These are phyloP conservation scores for Oemleria cerasiformis DNA, from an alignment of 306 rosid species.

Conservation along the genomic window DNA sequence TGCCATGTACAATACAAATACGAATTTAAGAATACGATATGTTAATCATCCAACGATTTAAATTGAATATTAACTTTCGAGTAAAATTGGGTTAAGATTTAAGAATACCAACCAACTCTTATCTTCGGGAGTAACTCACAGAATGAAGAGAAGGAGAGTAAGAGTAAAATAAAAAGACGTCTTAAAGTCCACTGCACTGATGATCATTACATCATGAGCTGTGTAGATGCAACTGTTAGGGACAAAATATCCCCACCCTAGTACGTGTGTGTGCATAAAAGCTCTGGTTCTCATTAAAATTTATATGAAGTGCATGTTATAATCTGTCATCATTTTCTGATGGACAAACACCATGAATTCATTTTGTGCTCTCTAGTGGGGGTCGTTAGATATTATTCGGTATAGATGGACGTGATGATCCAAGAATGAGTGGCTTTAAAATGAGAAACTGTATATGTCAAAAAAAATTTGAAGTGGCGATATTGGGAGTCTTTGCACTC, in stretches of 20 bases:
- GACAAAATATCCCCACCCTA: neutral
- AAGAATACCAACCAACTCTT: no score
- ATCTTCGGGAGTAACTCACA: no score
- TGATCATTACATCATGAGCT: neutral
- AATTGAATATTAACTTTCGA: no score
- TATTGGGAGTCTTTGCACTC: neutral
- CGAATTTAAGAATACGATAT: no score
- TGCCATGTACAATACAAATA: no score
- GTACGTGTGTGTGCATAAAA: no score
- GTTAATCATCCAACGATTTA: no score
- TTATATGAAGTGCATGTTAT: neutral
- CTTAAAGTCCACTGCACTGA: no score
- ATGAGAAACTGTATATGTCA: neutral
- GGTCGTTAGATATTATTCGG: neutral
- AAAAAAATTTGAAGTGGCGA: neutral
- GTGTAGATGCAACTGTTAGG: neutral
- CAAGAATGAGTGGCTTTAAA: neutral
- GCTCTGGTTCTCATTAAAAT: neutral
- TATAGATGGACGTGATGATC: neutral
- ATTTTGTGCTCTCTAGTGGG: neutral
- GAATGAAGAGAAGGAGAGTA: no score
- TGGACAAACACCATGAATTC: slow-evolving; percentile 13
- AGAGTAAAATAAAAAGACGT: no score
- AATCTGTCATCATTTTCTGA: slow-evolving; percentile 1
- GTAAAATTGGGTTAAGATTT: no score